phyloP scores from a whole-genome alignment of 768 basidiomycete genomes.

The Lactarius evosmus region DNA sequence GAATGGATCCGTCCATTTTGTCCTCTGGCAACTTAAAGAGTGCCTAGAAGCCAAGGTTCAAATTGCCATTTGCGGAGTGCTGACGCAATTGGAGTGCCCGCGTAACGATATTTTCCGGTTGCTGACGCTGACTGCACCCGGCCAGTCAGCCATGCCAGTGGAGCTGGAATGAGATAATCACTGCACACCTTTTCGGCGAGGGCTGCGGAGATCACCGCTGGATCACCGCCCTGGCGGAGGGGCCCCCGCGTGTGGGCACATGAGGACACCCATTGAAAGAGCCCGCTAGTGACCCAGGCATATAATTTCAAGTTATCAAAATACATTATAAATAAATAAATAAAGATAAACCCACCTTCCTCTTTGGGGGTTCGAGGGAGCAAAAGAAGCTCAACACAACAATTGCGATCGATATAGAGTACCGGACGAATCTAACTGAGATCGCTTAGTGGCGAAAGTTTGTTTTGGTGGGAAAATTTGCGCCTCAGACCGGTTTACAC shows the following conservation, averaged over 20 bases:
- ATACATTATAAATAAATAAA: neutral
- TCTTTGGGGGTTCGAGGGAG: neutral
- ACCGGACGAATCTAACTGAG: neutral
- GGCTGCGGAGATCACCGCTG: conserved; percentile 1
- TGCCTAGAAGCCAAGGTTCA: neutral
- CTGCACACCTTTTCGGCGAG: neutral
- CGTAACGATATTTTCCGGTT: neutral
- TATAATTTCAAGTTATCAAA: neutral
- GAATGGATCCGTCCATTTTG: neutral
- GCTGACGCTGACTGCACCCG: neutral
- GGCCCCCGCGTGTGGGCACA: neutral
- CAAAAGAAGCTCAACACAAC: conserved; percentile 2
- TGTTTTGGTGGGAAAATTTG: neutral
- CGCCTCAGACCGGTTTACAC: neutral
- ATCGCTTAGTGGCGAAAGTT: conserved; percentile 3
- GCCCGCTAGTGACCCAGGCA: neutral
- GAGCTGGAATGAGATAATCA: neutral
- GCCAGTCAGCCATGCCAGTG: neutral
- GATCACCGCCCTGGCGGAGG: neutral
- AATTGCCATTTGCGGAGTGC: neutral
- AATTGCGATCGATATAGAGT: neutral
- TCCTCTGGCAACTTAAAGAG: neutral
- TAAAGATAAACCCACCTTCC: neutral
- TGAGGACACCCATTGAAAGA: neutral
- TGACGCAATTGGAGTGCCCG: neutral